Base-by-base conservation (phyloP, 176 grass and related monocot species). In the Eragrostis nindensis region DNA sequence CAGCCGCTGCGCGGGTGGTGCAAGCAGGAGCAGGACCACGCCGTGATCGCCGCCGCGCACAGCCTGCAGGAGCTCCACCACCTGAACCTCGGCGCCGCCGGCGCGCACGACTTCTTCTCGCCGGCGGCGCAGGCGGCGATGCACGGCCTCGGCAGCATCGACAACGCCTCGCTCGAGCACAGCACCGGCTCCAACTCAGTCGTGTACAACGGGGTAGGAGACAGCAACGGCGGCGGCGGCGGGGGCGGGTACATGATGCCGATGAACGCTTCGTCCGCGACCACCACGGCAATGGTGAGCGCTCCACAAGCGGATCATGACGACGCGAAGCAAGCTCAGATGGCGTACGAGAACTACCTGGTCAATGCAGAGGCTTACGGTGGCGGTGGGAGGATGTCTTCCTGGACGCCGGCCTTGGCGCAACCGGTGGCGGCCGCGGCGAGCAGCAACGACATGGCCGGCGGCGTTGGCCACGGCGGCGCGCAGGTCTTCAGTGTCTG, bases 111-210 rank as follows among this genome's bases (percentile, higher is more conserved):
- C 84, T 94, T 94, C 78, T 91, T 91, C 87, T 84, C 78, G n/a
- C 14, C 74, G 22, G 32, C 77, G n/a, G n/a, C n/a, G n/a, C n/a
- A n/a, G 44, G 43, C 27, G 55, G 66, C 25, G 16, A 56, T 74
- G 26, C 85, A 85, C 29, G 85, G 76, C 74, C 56, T 91, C 1
- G 82, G 85, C 17, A 87, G 81, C 81, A 65, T 85, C 62, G 86
- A 94, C 45, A 78, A 78, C 22, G n/a, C 91, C 2, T 81, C 89
- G 16, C 77, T 91, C 9, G 92, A 94, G 79, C 92, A 90, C 80
- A 91, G 92, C 86, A 91, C 92, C 0, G 92, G 86, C 39, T 91
- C 87, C 24, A 91, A 89, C 81, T 94, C 92, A 16, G 74, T 94
- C 42, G 64, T 89, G 3, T 94, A 94, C 76, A 94, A 84, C 47